phyloP scores from a whole-genome alignment of 1,284 basidiomycete genomes.

The Ceratobasidium papillatum region DNA sequence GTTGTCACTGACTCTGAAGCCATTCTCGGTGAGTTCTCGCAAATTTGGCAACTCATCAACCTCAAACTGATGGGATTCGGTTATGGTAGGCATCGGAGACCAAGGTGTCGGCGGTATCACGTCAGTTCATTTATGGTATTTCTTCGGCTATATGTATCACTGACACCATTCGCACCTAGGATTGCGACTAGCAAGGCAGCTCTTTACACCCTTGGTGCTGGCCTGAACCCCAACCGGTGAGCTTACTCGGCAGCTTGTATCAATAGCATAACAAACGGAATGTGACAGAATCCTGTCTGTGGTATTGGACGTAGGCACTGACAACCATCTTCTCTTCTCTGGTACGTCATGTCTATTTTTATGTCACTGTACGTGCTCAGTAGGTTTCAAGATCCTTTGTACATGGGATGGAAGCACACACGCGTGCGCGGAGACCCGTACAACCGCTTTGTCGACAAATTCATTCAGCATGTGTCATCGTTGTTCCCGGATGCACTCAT shows the following conservation, averaged over 20 bases:
- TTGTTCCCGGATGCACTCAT: conserved; percentile 62
- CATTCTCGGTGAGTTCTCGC: conserved; percentile 62
- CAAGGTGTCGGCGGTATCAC: conserved; percentile 69
- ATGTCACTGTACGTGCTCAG: neutral
- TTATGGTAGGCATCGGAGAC: conserved; percentile 52
- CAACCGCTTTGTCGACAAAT: conserved; percentile 73
- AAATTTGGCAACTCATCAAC: conserved; percentile 44
- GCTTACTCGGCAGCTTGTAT: conserved; percentile 3
- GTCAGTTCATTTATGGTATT: neutral
- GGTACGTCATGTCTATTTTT: conserved; percentile 3
- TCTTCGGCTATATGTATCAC: conserved; percentile 10
- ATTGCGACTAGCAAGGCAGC: conserved; percentile 42
- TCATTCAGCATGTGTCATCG: conserved; percentile 59
- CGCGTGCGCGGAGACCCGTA: conserved; percentile 73
- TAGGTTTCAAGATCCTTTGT: conserved; percentile 12
- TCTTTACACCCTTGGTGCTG: conserved; percentile 42
- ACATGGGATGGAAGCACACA: conserved; percentile 69
- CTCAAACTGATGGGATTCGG: conserved; percentile 22
- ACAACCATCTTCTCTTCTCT: conserved; percentile 62
- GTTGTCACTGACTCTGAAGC: conserved; percentile 86
- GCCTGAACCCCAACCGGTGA: conserved; percentile 42
- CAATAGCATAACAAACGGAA: conserved; percentile 53
- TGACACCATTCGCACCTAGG: neutral
- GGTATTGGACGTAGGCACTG: conserved; percentile 79
- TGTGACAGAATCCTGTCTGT: conserved; percentile 72